phyloP scores from a whole-genome alignment of 2,329 filamentous ascomycete genomes.

The Diaporthe sp. region DNA sequence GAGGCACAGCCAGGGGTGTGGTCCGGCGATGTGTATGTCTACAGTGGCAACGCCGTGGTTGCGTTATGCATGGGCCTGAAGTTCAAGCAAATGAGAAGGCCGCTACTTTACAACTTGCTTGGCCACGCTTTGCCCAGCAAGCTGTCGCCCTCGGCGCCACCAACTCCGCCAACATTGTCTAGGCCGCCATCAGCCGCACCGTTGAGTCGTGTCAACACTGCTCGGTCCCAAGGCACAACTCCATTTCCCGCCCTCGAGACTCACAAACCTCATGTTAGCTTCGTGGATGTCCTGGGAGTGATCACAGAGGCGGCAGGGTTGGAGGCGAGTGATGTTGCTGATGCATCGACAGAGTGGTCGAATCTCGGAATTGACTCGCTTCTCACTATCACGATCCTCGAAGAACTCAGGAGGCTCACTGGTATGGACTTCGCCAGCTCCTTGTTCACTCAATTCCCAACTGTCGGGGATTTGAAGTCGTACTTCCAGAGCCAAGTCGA shows the following conservation, averaged over 20 bases:
- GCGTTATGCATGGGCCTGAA: constrained; percentile 50
- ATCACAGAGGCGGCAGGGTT: constrained; percentile 13
- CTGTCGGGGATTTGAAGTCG: constrained; percentile 10
- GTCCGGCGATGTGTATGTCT: constrained; percentile 66
- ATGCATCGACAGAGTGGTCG: constrained; percentile 45
- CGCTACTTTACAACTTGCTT: constrained; percentile 32
- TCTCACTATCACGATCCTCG: constrained; percentile 48
- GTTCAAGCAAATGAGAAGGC: constrained; percentile 39
- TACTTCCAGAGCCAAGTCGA: constrained; percentile 12
- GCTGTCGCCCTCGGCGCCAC: not conserved
- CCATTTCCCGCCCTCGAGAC: constrained; percentile 16
- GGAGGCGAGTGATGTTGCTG: constrained; percentile 27
- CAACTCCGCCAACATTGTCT: not conserved
- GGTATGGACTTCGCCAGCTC: constrained; percentile 44
- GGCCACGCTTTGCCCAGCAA: constrained; percentile 34
- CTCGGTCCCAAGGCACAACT: not conserved
- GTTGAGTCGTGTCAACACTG: not conserved
- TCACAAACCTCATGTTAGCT: not conserved
- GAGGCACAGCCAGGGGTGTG: constrained; percentile 63
- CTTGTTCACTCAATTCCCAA: constrained; percentile 46
- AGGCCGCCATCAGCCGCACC: constrained; percentile 20
- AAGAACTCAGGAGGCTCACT: constrained; percentile 47
- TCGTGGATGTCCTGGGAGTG: not conserved
- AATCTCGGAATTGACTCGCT: constrained; percentile 52
- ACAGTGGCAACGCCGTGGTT: constrained; percentile 63